Conservation (phyloP, 2,329 filamentous ascomycete species). For the Beauveria medogensis region DNA sequence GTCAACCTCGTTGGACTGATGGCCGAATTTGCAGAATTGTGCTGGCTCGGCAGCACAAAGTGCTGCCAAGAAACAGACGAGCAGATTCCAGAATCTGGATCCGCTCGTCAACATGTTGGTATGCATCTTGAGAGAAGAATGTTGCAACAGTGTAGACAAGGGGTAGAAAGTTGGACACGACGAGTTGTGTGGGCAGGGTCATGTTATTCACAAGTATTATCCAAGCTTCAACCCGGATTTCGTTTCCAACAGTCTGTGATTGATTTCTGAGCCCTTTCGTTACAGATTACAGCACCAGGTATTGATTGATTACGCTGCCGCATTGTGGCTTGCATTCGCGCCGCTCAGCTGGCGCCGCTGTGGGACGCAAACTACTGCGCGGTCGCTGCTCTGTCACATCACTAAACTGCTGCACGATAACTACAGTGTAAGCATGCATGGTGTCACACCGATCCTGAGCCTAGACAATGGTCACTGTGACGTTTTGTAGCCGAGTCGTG, state of each 20-base stretch:
- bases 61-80: background rate
- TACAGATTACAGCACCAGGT: background rate
- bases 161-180: too few relatives aligned
- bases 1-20: constrained; percentile 9
- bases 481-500: background rate
- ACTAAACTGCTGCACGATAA: too few relatives aligned
- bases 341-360: background rate
- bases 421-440: background rate
- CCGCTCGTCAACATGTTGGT: too few relatives aligned
- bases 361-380: background rate
- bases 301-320: background rate
- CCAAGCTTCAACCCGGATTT: background rate
- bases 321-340: background rate
- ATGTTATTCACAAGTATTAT: background rate
- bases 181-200: background rate
- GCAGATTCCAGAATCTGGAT: background rate
- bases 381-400: background rate
- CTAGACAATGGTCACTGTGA: background rate
- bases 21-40: constrained; percentile 16
- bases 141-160: too few relatives aligned
- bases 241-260: background rate
- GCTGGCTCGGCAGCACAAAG: constrained; percentile 6
- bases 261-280: too few relatives aligned
- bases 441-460: background rate
- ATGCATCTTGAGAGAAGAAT: background rate